Evolutionary conservation across 352 stramenopile species (phyloP), one percentile per base, ranked within the genome.

Genomic region (Aphanomyces cochlioides): DNA sequence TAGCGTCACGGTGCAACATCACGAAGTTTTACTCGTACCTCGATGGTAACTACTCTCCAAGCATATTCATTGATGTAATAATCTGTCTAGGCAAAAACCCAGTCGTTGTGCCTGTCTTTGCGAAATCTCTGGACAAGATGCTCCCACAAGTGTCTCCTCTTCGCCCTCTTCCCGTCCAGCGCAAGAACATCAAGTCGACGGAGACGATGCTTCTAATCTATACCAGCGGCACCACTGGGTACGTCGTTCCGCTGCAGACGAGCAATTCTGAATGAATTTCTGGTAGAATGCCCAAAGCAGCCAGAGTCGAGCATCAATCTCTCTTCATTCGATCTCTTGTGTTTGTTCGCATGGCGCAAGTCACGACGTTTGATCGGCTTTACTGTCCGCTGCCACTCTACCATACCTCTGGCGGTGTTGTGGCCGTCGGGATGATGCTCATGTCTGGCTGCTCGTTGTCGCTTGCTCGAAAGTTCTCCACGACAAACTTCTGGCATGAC

Each of bases 301-400:
- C 84, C 5, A 74, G 84, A 8, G 83, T 95, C 36, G 87, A 81
- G 56, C 85, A 96, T 76, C 83, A 85, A 54, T 90, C 79, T 53
- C 79, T 93, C 57, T 79, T 90, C 28, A 19, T 88, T 37, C 83
- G 83, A n/a, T 77, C 80, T 37, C 65, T 90, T 47, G 73, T 69
- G 4, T 87, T 93, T 57, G 76, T 79, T 21, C 67, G 78, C 47
- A 72, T 67, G 19, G 91, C 90, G 72, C 72, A 78, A 3, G 68
- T 90, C 40, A 82, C 67, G 19, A 74, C 77, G 40, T 58, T 81
- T 39, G 88, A 95, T 58, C 78, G 84, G 59, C 65, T 96, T 53
- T 96, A 94, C 77, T 90, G 83, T 40, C 75, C 83, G 15, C 75
- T 96, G 38, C 89, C 89, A 47, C 75, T 96, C 47, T 96, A 94